These are phyloP conservation scores for Lathyrus tuberosus DNA, from an alignment of 306 rosid genomes.

Conservation along the genomic window DNA sequence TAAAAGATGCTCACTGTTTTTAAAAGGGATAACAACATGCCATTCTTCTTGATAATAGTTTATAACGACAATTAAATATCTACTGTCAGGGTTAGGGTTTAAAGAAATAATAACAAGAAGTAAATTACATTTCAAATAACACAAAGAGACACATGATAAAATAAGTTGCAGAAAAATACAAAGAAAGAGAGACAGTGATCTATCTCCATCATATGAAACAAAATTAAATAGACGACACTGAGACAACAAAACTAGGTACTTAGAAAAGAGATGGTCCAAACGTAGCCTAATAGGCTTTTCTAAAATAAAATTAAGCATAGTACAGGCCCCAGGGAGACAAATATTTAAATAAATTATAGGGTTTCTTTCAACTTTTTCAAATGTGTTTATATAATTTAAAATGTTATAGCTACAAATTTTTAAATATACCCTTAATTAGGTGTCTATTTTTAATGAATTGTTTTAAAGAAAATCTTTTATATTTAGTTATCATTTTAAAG, in stretches of 20 bases:
- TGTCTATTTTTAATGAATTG: too few relatives aligned
- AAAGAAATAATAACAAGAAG: background rate
- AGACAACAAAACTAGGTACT: conserved; percentile 44
- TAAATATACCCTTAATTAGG: too few relatives aligned
- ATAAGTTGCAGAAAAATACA: conserved; percentile 17
- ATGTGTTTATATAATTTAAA: too few relatives aligned
- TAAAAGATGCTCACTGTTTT: background rate
- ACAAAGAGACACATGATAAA: background rate
- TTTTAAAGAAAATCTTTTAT: too few relatives aligned
- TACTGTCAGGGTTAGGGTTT: background rate
- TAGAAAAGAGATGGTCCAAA: conserved; percentile 47
- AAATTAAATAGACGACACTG: conserved; percentile 46
- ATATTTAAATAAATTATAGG: background rate
- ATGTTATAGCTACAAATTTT: too few relatives aligned
- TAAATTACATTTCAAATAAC: background rate
- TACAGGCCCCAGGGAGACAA: conserved; percentile 25
- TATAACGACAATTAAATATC: background rate
- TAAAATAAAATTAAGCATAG: conserved; percentile 1
- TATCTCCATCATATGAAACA: conserved; percentile 29
- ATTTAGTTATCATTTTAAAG: too few relatives aligned
- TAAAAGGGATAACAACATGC: background rate
- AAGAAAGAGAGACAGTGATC: conserved; percentile 38
- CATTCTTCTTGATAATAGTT: background rate
- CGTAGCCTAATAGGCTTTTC: conserved; percentile 18
- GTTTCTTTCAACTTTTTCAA: too few relatives aligned